Conservation (phyloP, 2,329 filamentous ascomycete species). For the Plectosphaerella sp. region DNA sequence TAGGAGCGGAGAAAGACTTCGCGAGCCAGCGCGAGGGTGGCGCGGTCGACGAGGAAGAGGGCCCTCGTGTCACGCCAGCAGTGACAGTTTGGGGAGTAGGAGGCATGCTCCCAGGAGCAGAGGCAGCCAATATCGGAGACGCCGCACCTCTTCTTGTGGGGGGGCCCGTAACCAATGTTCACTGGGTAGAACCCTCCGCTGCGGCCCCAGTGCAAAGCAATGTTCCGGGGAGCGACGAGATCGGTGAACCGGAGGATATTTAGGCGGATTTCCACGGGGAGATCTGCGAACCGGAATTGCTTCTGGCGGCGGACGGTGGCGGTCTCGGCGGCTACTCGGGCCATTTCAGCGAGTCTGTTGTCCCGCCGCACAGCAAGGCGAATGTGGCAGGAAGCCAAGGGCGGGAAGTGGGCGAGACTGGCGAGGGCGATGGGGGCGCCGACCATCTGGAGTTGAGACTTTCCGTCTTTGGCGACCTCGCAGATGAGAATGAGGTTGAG, state of each 20-base stretch:
- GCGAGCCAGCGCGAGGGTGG: not conserved
- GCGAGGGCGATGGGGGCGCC: too few species aligned
- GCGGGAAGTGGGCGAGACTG: not conserved
- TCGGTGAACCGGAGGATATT: not conserved
- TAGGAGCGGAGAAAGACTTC: not conserved
- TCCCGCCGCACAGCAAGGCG: not conserved
- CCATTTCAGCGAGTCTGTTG: not conserved
- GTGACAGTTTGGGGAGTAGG: not conserved
- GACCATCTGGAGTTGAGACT: not conserved
- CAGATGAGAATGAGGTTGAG: not conserved
- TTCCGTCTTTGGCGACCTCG: not conserved
- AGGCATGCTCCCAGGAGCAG: not conserved
- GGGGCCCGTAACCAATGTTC: not conserved
- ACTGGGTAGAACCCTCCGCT: not conserved
- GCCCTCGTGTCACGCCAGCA: not conserved
- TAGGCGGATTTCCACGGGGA: not conserved
- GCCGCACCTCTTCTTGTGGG: not conserved
- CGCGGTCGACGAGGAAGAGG: not conserved
- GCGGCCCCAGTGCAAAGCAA: not conserved
- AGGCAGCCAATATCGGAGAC: not conserved
- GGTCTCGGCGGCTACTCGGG: not conserved
- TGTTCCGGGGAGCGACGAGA: not conserved
- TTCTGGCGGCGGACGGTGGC: not conserved
- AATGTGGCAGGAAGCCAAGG: not conserved
- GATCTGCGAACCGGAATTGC: not conserved